Percentiles rank a stretch among this genome's conserved stretches.
phyloP scores from a whole-genome alignment of 108 stramenopile species.

The Cyclotella choctawhatcheeana region DNA sequence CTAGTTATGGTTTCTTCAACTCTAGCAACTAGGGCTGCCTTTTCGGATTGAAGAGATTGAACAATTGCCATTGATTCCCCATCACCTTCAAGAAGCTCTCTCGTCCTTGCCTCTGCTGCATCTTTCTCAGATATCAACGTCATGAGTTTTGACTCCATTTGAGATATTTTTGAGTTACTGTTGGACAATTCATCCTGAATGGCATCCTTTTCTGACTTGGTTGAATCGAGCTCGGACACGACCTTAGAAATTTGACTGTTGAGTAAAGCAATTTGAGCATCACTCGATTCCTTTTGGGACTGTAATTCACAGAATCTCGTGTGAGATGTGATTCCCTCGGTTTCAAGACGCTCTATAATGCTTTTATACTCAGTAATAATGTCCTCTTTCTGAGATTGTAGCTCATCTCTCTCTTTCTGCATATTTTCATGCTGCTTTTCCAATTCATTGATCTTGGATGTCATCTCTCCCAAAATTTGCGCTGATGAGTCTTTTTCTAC shows the following conservation, averaged over 20 bases:
- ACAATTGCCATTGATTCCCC: conserved; percentile 3
- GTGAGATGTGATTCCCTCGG: background rate
- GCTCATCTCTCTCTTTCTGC: background rate
- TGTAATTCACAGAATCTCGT: background rate
- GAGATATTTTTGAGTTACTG: too few relatives aligned
- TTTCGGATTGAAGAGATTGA: conserved; percentile 13
- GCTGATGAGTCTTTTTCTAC: too few relatives aligned
- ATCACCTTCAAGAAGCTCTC: background rate
- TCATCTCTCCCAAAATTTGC: too few relatives aligned
- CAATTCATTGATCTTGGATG: background rate
- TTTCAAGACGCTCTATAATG: background rate
- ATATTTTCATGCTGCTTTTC: background rate
- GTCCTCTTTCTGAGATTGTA: background rate
- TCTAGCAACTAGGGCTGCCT: conserved; percentile 9
- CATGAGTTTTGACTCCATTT: background rate
- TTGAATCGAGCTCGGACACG: background rate
- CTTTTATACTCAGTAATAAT: background rate
- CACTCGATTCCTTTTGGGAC: background rate
- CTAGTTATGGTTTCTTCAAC: conserved; percentile 8
- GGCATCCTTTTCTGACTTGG: background rate
- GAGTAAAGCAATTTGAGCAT: background rate
- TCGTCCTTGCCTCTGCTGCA: background rate
- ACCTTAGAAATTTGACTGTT: conserved; percentile 16
- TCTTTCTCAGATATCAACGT: background rate
- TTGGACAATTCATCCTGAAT: background rate